Percentiles rank a stretch among this genome's conserved stretches.
Conservation (phyloP, 768 basidiomycete species). For the Hypholoma fasciculare region DNA sequence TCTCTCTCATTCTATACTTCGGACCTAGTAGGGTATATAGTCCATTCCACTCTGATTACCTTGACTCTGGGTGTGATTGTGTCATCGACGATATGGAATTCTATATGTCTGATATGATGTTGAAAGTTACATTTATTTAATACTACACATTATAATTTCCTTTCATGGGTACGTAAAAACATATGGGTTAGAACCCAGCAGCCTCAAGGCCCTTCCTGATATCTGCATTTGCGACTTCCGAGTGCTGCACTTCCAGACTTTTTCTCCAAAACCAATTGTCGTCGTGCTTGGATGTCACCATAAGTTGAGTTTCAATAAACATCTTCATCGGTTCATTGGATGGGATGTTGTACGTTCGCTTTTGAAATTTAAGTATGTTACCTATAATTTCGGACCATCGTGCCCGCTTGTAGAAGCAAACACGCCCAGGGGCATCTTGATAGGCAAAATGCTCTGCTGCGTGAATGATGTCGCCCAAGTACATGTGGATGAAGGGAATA, state of each 20-base stretch:
- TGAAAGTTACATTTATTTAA: conserved; percentile 23
- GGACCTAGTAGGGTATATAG: conserved; percentile 40
- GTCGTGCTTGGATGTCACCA: conserved; percentile 39
- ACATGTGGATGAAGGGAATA: conserved; percentile 69
- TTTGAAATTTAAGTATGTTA: conserved; percentile 59
- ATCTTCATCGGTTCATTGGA: conserved; percentile 44
- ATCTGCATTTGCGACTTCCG: conserved; percentile 61
- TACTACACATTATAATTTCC: conserved; percentile 20
- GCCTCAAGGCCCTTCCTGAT: conserved; percentile 68
- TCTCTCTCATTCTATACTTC: conserved; percentile 18
- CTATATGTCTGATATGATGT: conserved; percentile 20
- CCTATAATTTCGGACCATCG: conserved; percentile 56
- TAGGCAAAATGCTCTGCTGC: conserved; percentile 52
- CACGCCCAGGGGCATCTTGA: conserved; percentile 29
- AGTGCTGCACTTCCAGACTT: conserved; percentile 60
- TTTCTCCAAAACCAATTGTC: conserved; percentile 55
- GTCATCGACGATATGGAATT: conserved; percentile 7
- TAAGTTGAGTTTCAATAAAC: conserved; percentile 50
- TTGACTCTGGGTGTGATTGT: neutral
- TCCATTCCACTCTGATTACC: conserved; percentile 10
- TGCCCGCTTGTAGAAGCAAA: conserved; percentile 57
- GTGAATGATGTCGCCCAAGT: conserved; percentile 59
- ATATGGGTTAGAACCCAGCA: conserved; percentile 53
- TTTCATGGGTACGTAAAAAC: neutral
- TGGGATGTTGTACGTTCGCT: conserved; percentile 46